Percentiles rank a stretch among this genome's conserved stretches.
These are phyloP conservation scores for Monosporozyma solicola DNA, from an alignment of 805 yeast species.

Conservation along the genomic window DNA sequence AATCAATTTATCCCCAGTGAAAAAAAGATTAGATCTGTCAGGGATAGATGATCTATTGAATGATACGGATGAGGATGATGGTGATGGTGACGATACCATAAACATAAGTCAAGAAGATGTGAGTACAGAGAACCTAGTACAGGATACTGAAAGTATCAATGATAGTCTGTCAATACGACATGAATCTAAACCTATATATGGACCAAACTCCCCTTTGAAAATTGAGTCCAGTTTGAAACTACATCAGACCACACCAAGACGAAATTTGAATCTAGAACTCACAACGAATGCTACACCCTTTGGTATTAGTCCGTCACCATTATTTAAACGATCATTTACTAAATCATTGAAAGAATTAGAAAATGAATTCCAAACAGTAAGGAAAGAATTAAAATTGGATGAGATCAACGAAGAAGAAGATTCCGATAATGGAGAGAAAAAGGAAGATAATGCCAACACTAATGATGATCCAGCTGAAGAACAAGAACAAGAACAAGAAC, in stretches of 20 bases:
- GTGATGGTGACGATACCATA: constrained; percentile 2
- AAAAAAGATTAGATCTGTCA: constrained; percentile 5
- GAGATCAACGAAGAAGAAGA: neutral
- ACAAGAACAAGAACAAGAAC: neutral
- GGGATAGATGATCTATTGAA: constrained; percentile 8
- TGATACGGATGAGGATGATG: constrained; percentile 12
- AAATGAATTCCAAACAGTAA: constrained; percentile 23
- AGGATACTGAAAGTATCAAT: neutral
- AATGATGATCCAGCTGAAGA: neutral
- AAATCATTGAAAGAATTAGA: constrained; percentile 22
- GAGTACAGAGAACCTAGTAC: neutral
- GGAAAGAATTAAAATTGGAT: constrained; percentile 3
- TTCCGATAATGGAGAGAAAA: neutral
- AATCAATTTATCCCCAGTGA: constrained; percentile 30
- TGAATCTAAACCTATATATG: constrained; percentile 13
- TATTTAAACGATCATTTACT: constrained; percentile 21
- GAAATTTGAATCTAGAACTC: constrained; percentile 8
- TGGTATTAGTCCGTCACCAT: constrained; percentile 19
- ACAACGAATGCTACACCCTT: constrained; percentile 17
- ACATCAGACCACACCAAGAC: constrained; percentile 1
- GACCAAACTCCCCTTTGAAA: constrained; percentile 26
- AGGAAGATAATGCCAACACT: neutral
- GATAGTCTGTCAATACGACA: constrained; percentile 1
- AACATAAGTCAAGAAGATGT: neutral
- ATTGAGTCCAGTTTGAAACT: constrained; percentile 7